Evolutionary conservation across 257 asterid genomes (phyloP).

Genomic region (Capsicum pubescens): DNA sequence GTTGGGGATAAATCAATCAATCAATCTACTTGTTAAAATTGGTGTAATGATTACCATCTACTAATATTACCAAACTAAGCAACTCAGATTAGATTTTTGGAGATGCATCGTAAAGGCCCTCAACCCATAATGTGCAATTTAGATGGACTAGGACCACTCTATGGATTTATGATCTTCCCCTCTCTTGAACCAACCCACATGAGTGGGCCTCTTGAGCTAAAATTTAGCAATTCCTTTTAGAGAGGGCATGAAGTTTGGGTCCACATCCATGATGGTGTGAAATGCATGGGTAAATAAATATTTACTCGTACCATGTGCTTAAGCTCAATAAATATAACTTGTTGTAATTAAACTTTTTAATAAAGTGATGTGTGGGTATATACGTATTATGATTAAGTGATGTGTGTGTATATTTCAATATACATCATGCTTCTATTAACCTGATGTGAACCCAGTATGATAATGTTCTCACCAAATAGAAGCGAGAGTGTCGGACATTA

Average conservation of each 20-base stretch:
- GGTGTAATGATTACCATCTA: background rate
- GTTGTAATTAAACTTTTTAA: background rate
- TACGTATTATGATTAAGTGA: background rate
- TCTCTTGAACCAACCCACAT: conserved; percentile 21
- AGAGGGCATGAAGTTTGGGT: background rate
- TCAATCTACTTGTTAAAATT: background rate
- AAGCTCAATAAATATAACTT: background rate
- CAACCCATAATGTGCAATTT: conserved; percentile 25
- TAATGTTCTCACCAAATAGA: background rate
- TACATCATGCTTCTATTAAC: background rate
- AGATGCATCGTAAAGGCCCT: conserved; percentile 26
- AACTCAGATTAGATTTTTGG: background rate
- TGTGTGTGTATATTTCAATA: background rate
- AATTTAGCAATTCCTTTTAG: conserved; percentile 2
- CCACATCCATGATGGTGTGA: background rate
- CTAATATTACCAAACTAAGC: conserved; percentile 13
- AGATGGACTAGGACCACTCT: conserved; percentile 11
- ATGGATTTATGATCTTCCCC: background rate
- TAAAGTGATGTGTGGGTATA: background rate
- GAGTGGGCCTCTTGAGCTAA: conserved; percentile 22
- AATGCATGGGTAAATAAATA: background rate
- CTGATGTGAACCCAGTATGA: background rate
- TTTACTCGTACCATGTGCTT: background rate
- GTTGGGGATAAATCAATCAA: conserved; percentile 22
- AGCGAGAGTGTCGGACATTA: background rate